Percentiles rank a stretch among this genome's conserved stretches.
These are phyloP conservation scores for Rhododendron ferrugineum DNA, from an alignment of 148 eudicot species.

Conservation along the genomic window DNA sequence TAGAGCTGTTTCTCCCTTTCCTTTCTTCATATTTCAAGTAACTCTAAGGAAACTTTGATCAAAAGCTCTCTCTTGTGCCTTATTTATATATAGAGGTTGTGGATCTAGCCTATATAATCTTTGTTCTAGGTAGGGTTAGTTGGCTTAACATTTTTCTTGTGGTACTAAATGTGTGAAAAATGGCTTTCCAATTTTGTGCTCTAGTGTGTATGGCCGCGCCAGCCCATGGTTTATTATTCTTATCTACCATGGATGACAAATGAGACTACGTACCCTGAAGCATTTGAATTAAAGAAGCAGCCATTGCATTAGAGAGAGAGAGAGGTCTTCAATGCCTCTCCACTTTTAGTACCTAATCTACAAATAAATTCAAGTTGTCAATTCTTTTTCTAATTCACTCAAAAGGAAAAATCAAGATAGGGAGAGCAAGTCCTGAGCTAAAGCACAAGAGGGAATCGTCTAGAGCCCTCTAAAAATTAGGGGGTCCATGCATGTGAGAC, in stretches of 20 bases:
- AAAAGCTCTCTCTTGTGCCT: not conserved
- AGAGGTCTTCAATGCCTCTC: not conserved
- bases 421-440: too few species aligned
- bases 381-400: not conserved
- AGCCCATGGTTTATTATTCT: not conserved
- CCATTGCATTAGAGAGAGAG: not conserved
- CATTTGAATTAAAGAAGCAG: not conserved
- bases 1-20: not conserved
- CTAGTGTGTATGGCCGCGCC: not conserved
- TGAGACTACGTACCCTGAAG: not conserved
- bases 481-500: too few species aligned
- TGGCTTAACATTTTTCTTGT: constrained; percentile 1
- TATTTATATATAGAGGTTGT: not conserved
- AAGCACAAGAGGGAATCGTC: too few species aligned
- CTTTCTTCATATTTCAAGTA: not conserved
- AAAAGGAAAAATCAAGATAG: too few species aligned
- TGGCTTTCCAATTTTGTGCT: not conserved
- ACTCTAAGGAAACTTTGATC: not conserved
- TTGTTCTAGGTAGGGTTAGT: constrained; percentile 1
- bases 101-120: not conserved
- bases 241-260: not conserved
- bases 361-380: too few species aligned
- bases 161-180: not conserved
- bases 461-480: too few species aligned
- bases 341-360: not conserved